A percentile compares a stretch with the other conserved stretches of the same genome.
Evolutionary conservation across 2,329 filamentous ascomycete species (phyloP).

Genomic region (Chaetomium globosum): DNA sequence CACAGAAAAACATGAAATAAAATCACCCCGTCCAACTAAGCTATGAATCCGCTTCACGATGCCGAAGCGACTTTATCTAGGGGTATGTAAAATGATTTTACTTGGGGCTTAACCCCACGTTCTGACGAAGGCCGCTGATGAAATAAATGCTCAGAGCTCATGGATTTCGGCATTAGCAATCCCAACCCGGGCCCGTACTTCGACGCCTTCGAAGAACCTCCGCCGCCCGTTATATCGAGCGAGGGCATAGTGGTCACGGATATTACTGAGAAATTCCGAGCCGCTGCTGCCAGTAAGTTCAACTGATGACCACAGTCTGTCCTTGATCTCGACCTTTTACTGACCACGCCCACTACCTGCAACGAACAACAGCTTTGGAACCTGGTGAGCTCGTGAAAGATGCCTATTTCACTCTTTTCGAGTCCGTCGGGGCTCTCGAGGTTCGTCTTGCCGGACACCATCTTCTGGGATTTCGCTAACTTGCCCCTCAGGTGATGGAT

Average conservation of each 20-base stretch:
- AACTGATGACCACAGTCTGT: neutral
- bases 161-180: constrained; percentile 34
- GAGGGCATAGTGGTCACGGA: constrained; percentile 59
- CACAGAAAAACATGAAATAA: constrained; percentile 1
- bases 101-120: neutral
- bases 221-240: constrained; percentile 47
- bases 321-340: neutral
- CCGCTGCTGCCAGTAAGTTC: constrained; percentile 55
- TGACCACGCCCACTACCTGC: neutral
- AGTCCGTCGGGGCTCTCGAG: constrained; percentile 86
- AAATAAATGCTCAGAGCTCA: constrained; percentile 28
- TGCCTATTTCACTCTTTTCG: constrained; percentile 90
- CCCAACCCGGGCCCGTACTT: constrained; percentile 25
- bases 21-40: neutral
- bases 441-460: constrained; percentile 43
- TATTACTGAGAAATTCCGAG: constrained; percentile 59
- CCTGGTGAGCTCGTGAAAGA: constrained; percentile 90
- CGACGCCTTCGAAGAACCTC: constrained; percentile 35
- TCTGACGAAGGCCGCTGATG: neutral
- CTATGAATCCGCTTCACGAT: constrained; percentile 19
- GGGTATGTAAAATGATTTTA: constrained; percentile 18
- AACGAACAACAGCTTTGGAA: constrained; percentile 60
- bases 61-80: constrained; percentile 18
- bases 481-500: constrained; percentile 80
- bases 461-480: constrained; percentile 16